These are phyloP conservation scores for Stagonosporopsis cucurbitacearum DNA, from an alignment of 2,329 filamentous ascomycete species.

Conservation along the genomic window DNA sequence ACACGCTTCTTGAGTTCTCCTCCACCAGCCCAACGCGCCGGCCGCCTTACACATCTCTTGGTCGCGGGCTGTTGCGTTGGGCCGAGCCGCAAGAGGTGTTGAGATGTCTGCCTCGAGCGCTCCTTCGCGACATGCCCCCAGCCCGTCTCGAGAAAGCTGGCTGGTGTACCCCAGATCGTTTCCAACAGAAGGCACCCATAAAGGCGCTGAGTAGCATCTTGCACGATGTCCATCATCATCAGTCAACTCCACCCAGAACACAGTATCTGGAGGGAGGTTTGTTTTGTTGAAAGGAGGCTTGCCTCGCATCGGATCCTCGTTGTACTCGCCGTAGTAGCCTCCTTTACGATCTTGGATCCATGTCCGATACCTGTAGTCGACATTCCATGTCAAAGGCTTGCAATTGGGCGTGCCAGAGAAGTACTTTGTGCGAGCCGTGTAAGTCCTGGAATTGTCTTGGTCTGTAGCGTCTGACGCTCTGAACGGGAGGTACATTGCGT, in stretches of 20 bases:
- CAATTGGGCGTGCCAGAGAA: constrained; percentile 47
- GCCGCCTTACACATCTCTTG: constrained; percentile 23
- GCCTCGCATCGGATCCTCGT: no score
- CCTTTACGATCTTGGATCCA: no score
- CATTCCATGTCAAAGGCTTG: constrained; percentile 20
- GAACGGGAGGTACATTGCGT: constrained; percentile 58
- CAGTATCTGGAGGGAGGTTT: no score
- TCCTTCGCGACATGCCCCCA: background rate
- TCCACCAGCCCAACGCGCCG: constrained; percentile 33
- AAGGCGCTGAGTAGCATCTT: no score
- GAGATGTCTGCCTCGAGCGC: background rate
- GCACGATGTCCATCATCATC: no score
- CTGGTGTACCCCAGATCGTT: no score
- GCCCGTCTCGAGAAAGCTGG: background rate
- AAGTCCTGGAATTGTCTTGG: background rate
- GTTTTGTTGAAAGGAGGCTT: no score
- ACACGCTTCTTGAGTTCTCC: constrained; percentile 1
- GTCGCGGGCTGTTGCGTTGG: background rate
- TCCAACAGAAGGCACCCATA: no score
- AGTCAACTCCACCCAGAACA: no score
- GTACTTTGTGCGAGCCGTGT: constrained; percentile 38
- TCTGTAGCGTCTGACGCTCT: background rate
- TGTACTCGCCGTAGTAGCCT: no score
- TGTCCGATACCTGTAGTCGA: background rate
- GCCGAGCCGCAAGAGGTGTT: background rate